Evolutionary conservation across 1,139 yeast species (phyloP).

Genomic region (Petasospora fabianii): DNA sequence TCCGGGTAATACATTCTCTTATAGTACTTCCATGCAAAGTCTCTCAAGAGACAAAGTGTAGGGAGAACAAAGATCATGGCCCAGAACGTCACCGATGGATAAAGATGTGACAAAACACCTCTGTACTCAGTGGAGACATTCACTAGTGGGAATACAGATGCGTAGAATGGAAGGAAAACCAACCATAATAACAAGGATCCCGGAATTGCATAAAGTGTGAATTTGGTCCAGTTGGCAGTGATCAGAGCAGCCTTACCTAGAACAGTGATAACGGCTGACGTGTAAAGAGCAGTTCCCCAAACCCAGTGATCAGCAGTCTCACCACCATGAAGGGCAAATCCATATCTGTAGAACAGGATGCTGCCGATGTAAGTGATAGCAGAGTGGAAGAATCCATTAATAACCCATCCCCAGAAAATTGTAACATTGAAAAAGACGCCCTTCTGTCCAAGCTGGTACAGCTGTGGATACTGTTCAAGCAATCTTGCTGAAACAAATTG

Average conservation of each 20-base stretch:
- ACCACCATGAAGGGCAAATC: conserved; percentile 66
- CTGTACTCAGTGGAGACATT: conserved; percentile 80
- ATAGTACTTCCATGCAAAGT: conserved; percentile 90
- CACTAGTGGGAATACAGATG: conserved; percentile 77
- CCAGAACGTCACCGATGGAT: conserved; percentile 84
- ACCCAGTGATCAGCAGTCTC: conserved; percentile 86
- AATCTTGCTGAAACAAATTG: conserved; percentile 91
- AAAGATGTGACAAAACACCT: conserved; percentile 75
- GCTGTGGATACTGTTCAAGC: conserved; percentile 86
- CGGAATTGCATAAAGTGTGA: conserved; percentile 87
- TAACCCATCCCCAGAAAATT: conserved; percentile 97
- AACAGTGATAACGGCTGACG: conserved; percentile 84
- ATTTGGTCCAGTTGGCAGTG: conserved; percentile 93
- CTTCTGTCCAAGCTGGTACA: conserved; percentile 86
- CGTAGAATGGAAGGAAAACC: conserved; percentile 81
- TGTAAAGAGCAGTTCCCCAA: conserved; percentile 90
- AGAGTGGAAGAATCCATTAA: conserved; percentile 93
- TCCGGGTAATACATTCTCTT: conserved; percentile 90
- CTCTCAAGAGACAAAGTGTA: conserved; percentile 74
- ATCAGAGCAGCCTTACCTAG: conserved; percentile 93
- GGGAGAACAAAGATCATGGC: conserved; percentile 75
- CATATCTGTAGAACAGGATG: conserved; percentile 63
- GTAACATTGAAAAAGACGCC: conserved; percentile 85
- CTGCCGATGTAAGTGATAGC: conserved; percentile 77
- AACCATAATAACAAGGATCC: conserved; percentile 89